phyloP scores from a whole-genome alignment of 192 early-diverging fungal species.

The Coemansia sp. region DNA sequence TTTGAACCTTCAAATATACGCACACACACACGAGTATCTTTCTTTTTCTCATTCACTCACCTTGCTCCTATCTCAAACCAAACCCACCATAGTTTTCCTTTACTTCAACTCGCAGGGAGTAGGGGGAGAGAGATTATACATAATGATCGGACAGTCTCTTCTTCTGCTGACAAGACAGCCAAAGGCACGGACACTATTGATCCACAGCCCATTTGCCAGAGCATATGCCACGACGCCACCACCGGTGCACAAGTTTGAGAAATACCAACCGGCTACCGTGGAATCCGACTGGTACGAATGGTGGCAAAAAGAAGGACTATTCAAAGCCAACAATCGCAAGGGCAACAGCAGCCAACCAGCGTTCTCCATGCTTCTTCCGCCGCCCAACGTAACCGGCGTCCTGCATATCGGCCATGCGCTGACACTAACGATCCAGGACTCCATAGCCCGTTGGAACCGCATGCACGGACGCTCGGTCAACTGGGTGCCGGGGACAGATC shows the following conservation, averaged over 20 bases:
- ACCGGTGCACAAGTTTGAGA: conserved; percentile 42
- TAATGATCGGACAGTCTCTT: neutral
- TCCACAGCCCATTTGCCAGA: neutral
- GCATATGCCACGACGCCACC: conserved; percentile 3
- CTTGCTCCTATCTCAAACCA: no score
- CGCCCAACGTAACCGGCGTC: conserved; percentile 96
- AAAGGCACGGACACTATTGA: neutral
- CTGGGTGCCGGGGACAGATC: conserved; percentile 95
- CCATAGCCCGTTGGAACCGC: conserved; percentile 71
- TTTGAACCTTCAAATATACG: no score
- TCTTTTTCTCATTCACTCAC: no score
- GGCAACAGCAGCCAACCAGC: conserved; percentile 5
- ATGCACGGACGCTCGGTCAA: conserved; percentile 89
- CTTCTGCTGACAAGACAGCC: neutral
- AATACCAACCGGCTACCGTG: conserved; percentile 55
- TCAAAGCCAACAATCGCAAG: conserved; percentile 54
- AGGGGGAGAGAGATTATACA: no score
- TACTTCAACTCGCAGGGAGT: no score
- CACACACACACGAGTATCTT: no score
- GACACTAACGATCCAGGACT: conserved; percentile 84
- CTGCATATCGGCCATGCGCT: conserved; percentile 93
- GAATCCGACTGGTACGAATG: conserved; percentile 94
- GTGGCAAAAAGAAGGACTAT: conserved; percentile 80
- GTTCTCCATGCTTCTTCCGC: conserved; percentile 89
- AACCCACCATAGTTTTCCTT: no score